Conservation (phyloP, 805 yeast genomes). For the Wickerhamiella sorbophila region DNA sequence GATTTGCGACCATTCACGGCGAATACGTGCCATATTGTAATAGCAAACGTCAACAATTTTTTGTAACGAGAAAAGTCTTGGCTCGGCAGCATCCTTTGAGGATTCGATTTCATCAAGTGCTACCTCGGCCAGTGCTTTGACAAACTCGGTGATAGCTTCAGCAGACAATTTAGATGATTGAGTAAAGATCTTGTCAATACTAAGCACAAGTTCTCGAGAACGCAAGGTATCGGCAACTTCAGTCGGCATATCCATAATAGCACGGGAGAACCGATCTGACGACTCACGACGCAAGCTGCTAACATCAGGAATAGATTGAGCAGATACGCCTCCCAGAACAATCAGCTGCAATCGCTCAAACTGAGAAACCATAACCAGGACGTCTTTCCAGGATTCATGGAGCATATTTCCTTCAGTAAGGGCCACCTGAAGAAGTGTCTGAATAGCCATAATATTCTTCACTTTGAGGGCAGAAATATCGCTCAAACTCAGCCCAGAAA, state of each 20-base stretch:
- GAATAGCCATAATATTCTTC: conserved; percentile 72
- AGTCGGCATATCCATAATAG: conserved; percentile 5
- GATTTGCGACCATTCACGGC: conserved; percentile 90
- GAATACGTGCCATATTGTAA: conserved; percentile 90
- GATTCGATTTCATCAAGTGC: conserved; percentile 84
- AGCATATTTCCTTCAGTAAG: conserved; percentile 64
- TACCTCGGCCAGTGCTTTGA: conserved; percentile 72
- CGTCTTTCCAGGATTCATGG: conserved; percentile 68
- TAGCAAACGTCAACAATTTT: conserved; percentile 96
- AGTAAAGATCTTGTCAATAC: conserved; percentile 77
- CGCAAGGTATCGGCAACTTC: conserved; percentile 24
- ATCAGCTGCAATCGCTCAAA: conserved; percentile 80
- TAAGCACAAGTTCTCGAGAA: conserved; percentile 26
- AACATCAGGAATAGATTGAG: conserved; percentile 69
- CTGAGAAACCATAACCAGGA: conserved; percentile 72
- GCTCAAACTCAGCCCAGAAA: conserved; percentile 61
- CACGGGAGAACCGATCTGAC: not conserved
- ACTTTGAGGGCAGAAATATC: conserved; percentile 62
- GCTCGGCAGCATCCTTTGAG: conserved; percentile 65
- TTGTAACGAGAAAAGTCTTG: conserved; percentile 83
- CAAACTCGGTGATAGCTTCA: conserved; percentile 74
- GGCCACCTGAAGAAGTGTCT: conserved; percentile 60
- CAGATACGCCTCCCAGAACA: conserved; percentile 66
- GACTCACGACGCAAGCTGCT: conserved; percentile 16
- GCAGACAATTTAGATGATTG: conserved; percentile 70